Evolutionary conservation across 805 yeast species (phyloP).

Genomic region (Candida parachauliodes): DNA sequence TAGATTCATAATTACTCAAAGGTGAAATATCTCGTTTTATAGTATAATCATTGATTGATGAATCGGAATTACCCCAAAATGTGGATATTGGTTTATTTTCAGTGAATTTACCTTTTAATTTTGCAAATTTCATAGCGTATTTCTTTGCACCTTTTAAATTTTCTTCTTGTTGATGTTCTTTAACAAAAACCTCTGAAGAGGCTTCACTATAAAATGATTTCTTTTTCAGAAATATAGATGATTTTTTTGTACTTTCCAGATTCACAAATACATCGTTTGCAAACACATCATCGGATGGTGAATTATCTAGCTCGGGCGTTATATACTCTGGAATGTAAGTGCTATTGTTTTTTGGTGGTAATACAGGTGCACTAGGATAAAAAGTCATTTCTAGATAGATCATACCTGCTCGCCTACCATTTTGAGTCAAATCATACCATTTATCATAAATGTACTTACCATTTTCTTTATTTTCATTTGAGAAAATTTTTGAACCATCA

Average conservation of each 20-base stretch:
- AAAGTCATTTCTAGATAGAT: slow-evolving; percentile 90
- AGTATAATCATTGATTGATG: neutral
- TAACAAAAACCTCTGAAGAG: slow-evolving; percentile 13
- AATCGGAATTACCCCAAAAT: slow-evolving; percentile 16
- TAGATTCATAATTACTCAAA: slow-evolving; percentile 16
- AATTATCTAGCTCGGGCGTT: slow-evolving; percentile 8
- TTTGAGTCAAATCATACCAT: slow-evolving; percentile 73
- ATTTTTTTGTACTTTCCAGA: slow-evolving; percentile 12
- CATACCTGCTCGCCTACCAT: slow-evolving; percentile 79
- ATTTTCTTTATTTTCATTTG: slow-evolving; percentile 46
- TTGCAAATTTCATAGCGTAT: slow-evolving; percentile 25
- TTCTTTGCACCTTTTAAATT: slow-evolving; percentile 17
- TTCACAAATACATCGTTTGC: slow-evolving; percentile 23
- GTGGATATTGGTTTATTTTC: slow-evolving; percentile 31
- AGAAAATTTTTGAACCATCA: slow-evolving; percentile 66
- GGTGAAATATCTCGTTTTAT: slow-evolving; percentile 16
- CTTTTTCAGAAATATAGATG: slow-evolving; percentile 14
- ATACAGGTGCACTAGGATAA: slow-evolving; percentile 55
- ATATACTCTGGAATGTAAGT: slow-evolving; percentile 13
- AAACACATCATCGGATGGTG: neutral
- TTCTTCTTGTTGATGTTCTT: slow-evolving; percentile 11
- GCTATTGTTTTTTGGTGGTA: slow-evolving; percentile 34
- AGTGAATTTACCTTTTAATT: slow-evolving; percentile 29
- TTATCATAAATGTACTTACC: slow-evolving; percentile 73
- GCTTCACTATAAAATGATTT: neutral